Evolutionary conservation across 2,329 filamentous ascomycete genomes (phyloP).

Genomic region (Hymenoscyphus repandus): DNA sequence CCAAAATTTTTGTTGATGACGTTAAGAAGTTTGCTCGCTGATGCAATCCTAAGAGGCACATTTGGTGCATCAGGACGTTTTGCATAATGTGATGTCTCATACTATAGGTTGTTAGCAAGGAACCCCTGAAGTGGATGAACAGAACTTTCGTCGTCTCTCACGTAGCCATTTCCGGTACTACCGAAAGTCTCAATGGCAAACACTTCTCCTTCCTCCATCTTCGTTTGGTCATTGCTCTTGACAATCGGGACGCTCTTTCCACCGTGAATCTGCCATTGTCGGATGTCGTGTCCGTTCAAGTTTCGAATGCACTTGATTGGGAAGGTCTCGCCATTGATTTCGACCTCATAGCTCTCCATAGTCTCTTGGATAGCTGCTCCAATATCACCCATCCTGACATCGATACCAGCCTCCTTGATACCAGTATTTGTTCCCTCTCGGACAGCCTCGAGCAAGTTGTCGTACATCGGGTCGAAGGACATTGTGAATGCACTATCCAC

Average conservation of each 20-base stretch:
- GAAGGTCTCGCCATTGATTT: constrained; percentile 45
- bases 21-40: constrained; percentile 78
- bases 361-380: constrained; percentile 54
- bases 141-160: constrained; percentile 69
- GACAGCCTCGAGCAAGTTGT: constrained; percentile 60
- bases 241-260: constrained; percentile 93
- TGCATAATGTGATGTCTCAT: constrained; percentile 86
- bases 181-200: constrained; percentile 97
- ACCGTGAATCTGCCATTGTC: constrained; percentile 85
- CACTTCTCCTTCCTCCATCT: constrained; percentile 96
- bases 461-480: constrained; percentile 62
- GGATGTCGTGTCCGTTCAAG: constrained; percentile 72
- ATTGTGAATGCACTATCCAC: constrained; percentile 69
- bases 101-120: constrained; percentile 35
- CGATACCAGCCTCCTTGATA: constrained; percentile 85
- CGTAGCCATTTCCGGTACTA: constrained; percentile 83
- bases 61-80: constrained; percentile 67
- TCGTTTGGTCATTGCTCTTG: constrained; percentile 79
- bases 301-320: constrained; percentile 51
- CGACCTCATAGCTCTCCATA: constrained; percentile 58
- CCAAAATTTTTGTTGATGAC: constrained; percentile 97
- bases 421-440: constrained; percentile 69
- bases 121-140: not conserved
- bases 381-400: constrained; percentile 72
- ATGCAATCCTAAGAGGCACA: constrained; percentile 69